Evolutionary conservation across 148 eudicot genomes (phyloP).

Genomic region (Talinum fruticosum): DNA sequence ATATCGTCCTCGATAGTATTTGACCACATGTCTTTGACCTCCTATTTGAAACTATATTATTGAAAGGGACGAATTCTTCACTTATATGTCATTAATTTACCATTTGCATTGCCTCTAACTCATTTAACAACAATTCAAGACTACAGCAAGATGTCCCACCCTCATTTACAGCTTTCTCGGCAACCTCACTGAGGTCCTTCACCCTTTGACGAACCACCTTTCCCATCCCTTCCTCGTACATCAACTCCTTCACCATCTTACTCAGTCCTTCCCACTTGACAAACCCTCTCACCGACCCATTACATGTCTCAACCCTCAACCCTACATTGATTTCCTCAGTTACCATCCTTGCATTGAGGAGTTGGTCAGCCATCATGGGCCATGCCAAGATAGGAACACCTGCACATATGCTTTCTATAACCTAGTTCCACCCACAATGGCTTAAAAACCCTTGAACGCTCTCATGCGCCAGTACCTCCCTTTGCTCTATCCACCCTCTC

Average conservation of each 20-base stretch:
- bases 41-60: too few relatives aligned
- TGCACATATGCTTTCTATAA: not conserved
- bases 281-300: conserved; percentile 50
- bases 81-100: too few relatives aligned
- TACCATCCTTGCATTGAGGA: conserved; percentile 53
- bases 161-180: conserved; percentile 43
- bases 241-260: conserved; percentile 45
- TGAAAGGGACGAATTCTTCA: too few relatives aligned
- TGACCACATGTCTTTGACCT: too few relatives aligned
- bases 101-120: conserved; percentile 11
- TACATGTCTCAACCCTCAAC: conserved; percentile 38
- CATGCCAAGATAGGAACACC: conserved; percentile 42
- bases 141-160: conserved; percentile 60
- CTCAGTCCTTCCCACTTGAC: conserved; percentile 38
- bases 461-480: conserved; percentile 43
- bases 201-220: conserved; percentile 38
- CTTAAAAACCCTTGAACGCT: conserved; percentile 57
- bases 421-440: conserved; percentile 3
- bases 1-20: too few relatives aligned
- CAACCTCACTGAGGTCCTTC: conserved; percentile 33
- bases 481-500: conserved; percentile 66
- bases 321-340: conserved; percentile 57
- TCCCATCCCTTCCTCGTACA: conserved; percentile 58
- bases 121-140: conserved; percentile 35
- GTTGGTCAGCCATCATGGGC: conserved; percentile 79